Base-by-base conservation (phyloP, 192 early-diverging fungal genomes). In the Pilobolus umbonatus region DNA sequence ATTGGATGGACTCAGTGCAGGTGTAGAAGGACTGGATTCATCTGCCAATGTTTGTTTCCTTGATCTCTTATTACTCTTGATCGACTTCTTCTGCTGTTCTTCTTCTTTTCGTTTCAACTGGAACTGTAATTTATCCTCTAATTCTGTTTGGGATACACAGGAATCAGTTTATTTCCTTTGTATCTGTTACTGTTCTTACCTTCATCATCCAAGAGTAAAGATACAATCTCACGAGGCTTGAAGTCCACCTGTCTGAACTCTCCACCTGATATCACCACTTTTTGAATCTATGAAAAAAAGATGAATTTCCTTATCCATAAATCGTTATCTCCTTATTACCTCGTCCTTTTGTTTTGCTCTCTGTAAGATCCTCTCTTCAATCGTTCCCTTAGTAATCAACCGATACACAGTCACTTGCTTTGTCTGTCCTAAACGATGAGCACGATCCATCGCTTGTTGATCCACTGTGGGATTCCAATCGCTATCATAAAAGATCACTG, bases 391-490 rank as follows among this genome's bases (percentile, higher is more conserved):
- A 12, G 90, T 89, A n/a, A 92, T 85, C 34, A 92, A 58, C 5
- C 90, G 80, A 48, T 92, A 92, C 0, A 92, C 90, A 7, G 87
- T 88, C 12, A 92, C 90, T 69, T 90, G 88, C 44, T 84, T 83
- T 11, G 87, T 92, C 68, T 92, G 90, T 26, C 90, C 90, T 39
- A 92, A 59, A 62, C 90, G 79, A 74, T 92, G 90, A 5, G 88
- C 88, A 35, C 90, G 87, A 57, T 92, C 90, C 90, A 92, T 92
- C 17, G 90, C 90, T 65, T 94, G 90, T 66, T 91, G 90, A 76
- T 94, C 90, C 15, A 91, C 89, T 0, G 90, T 93, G 12, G 90
- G 90, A 60, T 93, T 93, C 90, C 90, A 93, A 67, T 93, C 90
- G 47, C 84, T 89, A 66, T 89, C 88, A 56, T 88, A 90, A 74